Evolutionary conservation across 345 rosid species (phyloP).

Genomic region (Adansonia digitata): DNA sequence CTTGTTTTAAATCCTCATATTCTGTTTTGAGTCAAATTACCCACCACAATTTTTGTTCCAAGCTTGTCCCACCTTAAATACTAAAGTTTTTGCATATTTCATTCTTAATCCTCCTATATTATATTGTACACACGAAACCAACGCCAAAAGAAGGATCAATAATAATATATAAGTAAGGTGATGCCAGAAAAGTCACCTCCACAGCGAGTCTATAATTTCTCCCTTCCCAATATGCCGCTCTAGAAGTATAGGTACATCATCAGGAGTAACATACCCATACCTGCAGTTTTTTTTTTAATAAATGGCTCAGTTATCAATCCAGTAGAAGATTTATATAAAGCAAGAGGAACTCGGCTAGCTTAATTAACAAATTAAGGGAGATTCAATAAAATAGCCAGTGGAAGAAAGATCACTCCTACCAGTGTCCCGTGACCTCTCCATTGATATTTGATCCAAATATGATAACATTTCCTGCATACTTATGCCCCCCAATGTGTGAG

Average conservation of each 20-base stretch:
- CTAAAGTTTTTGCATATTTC: background rate
- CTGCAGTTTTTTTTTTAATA: background rate
- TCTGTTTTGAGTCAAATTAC: background rate
- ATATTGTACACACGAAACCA: background rate
- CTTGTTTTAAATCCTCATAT: background rate
- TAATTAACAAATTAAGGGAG: slow-evolving; percentile 6
- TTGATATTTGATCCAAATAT: slow-evolving; percentile 59
- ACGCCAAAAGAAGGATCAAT: background rate
- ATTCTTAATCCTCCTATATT: background rate
- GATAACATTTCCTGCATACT: slow-evolving; percentile 92
- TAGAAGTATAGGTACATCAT: slow-evolving; percentile 58
- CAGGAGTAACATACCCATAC: slow-evolving; percentile 72
- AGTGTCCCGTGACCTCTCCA: slow-evolving; percentile 70
- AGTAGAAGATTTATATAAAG: background rate
- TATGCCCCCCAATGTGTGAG: slow-evolving; percentile 95
- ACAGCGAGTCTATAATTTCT: slow-evolving; percentile 65
- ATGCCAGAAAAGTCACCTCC: slow-evolving; percentile 55
- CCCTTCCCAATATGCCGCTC: slow-evolving; percentile 75
- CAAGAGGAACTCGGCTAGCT: background rate
- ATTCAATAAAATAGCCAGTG: background rate
- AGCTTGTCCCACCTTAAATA: background rate
- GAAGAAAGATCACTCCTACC: slow-evolving; percentile 41
- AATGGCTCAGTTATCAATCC: background rate
- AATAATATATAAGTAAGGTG: background rate
- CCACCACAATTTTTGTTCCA: background rate